Percentiles rank a stretch among this genome's conserved stretches.
These are phyloP conservation scores for Saccharomyces hybrid DNA, from an alignment of 1,139 yeast genomes.

Conservation along the genomic window DNA sequence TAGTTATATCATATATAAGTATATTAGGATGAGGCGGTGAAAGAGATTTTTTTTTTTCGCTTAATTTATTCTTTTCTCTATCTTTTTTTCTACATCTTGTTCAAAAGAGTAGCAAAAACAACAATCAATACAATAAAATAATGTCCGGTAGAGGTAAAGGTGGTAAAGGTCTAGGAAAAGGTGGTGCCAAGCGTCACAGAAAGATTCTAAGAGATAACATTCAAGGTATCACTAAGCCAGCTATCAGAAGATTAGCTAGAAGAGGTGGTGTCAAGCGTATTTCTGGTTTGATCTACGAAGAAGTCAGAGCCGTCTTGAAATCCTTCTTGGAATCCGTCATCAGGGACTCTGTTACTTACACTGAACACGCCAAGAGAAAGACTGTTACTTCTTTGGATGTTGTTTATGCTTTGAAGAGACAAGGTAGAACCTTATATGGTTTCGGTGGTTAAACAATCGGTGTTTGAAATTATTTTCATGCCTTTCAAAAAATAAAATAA, in stretches of 20 bases:
- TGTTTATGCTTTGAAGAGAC: constrained; percentile 99
- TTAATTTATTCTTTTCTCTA: neutral
- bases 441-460: constrained; percentile 77
- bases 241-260: constrained; percentile 99
- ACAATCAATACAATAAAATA: constrained; percentile 30
- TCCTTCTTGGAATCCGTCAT: constrained; percentile 94
- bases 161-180: constrained; percentile 98
- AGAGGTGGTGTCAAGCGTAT: constrained; percentile 99
- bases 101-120: constrained; percentile 8
- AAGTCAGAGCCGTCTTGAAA: constrained; percentile 95
- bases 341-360: constrained; percentile 98
- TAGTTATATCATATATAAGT: neutral
- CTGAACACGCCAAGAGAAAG: constrained; percentile 99
- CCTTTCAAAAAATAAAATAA: neutral
- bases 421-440: constrained; percentile 99
- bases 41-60: neutral
- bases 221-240: constrained; percentile 99
- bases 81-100: neutral
- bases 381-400: constrained; percentile 98
- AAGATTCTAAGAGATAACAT: constrained; percentile 98
- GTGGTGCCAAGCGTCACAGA: constrained; percentile 99
- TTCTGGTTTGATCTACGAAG: constrained; percentile 97
- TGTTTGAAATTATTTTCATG: neutral
- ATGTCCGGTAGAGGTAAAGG: constrained; percentile 99
- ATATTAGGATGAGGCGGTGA: neutral